These are phyloP conservation scores for Cladosporium sp. DNA, from an alignment of 2,329 filamentous ascomycete species.

Conservation along the genomic window DNA sequence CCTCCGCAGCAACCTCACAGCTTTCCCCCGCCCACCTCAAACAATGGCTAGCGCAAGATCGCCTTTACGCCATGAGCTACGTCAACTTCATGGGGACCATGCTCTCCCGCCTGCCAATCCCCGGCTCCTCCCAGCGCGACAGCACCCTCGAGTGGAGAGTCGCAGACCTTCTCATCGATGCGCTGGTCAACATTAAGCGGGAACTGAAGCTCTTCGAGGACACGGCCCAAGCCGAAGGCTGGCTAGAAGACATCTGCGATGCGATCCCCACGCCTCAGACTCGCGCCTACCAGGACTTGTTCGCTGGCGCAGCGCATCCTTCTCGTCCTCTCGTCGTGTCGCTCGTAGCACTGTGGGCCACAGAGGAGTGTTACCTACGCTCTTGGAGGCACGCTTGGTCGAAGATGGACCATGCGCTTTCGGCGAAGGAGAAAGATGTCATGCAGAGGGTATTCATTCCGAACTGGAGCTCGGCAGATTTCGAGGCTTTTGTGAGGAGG, in stretches of 20 bases:
- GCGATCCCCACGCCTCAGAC: conserved; percentile 24
- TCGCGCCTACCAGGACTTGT: conserved; percentile 51
- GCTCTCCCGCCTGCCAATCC: conserved; percentile 57
- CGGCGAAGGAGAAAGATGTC: conserved; percentile 38
- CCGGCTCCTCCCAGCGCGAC: conserved; percentile 38
- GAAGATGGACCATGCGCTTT: conserved; percentile 22
- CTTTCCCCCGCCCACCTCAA: conserved; percentile 55
- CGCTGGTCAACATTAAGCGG: conserved; percentile 60
- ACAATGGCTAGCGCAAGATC: conserved; percentile 68
- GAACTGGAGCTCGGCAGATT: conserved; percentile 47
- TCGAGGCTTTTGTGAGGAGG: conserved; percentile 45
- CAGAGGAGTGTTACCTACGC: conserved; percentile 56
- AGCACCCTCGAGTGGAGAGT: conserved; percentile 53
- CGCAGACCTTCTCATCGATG: conserved; percentile 59
- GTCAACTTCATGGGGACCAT: conserved; percentile 62
- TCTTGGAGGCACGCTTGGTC: conserved; percentile 44
- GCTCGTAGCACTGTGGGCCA: conserved; percentile 68
- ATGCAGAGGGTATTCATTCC: conserved; percentile 47
- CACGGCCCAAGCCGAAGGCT: conserved; percentile 48
- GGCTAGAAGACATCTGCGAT: conserved; percentile 45
- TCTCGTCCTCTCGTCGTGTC: conserved; percentile 58
- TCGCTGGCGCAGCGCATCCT: conserved; percentile 53
- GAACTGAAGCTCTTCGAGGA: conserved; percentile 66
- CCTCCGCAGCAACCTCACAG: conserved; percentile 57
- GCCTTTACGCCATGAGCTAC: conserved; percentile 67